These are phyloP conservation scores for Chaetomiaceae sp. DNA, from an alignment of 2,329 filamentous ascomycete genomes.

Conservation along the genomic window DNA sequence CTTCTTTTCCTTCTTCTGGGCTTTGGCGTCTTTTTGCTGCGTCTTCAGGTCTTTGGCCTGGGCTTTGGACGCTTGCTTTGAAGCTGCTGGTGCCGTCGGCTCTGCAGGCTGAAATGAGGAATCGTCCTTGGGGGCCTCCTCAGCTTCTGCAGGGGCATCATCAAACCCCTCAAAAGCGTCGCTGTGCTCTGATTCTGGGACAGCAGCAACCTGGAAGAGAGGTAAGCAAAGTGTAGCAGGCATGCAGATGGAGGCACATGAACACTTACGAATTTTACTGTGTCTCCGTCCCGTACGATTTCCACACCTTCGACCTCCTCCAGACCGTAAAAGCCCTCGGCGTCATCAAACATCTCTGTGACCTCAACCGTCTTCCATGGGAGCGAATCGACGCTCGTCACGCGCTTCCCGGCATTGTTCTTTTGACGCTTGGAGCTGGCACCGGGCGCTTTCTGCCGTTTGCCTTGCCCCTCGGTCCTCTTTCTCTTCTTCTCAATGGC, in stretches of 20 bases:
- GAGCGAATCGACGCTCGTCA: constrained; percentile 46
- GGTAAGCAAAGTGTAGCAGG: not conserved
- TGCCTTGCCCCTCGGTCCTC: constrained; percentile 19
- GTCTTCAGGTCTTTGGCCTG: constrained; percentile 17
- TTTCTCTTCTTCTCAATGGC: constrained; percentile 29
- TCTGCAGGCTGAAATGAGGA: not conserved
- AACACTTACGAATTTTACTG: constrained; percentile 51
- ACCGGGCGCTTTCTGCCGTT: constrained; percentile 17
- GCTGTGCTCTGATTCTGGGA: constrained; percentile 21
- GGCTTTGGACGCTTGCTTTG: constrained; percentile 25
- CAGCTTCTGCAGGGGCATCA: constrained; percentile 22
- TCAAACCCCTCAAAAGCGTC: constrained; percentile 35
- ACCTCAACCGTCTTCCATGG: constrained; percentile 58
- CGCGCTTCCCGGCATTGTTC: constrained; percentile 28
- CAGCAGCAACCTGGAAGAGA: constrained; percentile 28
- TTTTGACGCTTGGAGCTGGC: constrained; percentile 28
- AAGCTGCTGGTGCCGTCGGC: not conserved
- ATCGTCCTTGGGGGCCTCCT: constrained; percentile 8
- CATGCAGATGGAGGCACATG: too few relatives aligned
- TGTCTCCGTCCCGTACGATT: constrained; percentile 63
- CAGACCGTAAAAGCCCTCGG: constrained; percentile 88
- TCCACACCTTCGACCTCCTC: constrained; percentile 92
- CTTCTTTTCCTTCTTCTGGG: constrained; percentile 30
- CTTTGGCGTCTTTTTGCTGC: constrained; percentile 29
- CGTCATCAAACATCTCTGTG: constrained; percentile 77